Percentiles rank a stretch among this genome's conserved stretches.
These are phyloP conservation scores for Rhizoctonia solani DNA, from an alignment of 1,284 basidiomycete genomes.

Conservation along the genomic window DNA sequence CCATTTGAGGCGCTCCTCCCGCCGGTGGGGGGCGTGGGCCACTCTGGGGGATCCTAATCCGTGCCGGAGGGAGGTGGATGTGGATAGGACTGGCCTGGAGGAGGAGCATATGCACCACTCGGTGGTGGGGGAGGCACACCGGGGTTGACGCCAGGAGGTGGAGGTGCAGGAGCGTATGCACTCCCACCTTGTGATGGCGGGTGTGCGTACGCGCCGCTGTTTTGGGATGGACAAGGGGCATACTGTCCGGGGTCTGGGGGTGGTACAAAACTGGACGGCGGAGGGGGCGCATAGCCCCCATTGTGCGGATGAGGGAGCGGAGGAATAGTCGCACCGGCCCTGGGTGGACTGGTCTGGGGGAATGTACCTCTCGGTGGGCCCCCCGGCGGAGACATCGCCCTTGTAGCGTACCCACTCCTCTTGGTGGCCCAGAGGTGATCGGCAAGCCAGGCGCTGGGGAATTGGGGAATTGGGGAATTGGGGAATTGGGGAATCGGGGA, in stretches of 20 bases:
- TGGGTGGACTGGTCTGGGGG: constrained; percentile 40
- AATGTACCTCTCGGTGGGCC: constrained; percentile 40
- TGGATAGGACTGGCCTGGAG: constrained; percentile 39
- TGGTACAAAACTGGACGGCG: constrained; percentile 35
- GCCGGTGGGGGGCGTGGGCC: constrained; percentile 42
- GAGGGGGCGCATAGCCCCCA: constrained; percentile 45
- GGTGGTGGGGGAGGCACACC: constrained; percentile 43
- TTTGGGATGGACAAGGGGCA: constrained; percentile 39
- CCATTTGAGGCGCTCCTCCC: constrained; percentile 45
- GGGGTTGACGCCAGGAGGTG: constrained; percentile 50
- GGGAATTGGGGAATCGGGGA: too few species aligned
- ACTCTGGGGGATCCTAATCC: constrained; percentile 32
- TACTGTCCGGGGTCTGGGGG: constrained; percentile 23
- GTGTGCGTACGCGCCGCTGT: constrained; percentile 42
- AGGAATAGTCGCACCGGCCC: constrained; percentile 13
- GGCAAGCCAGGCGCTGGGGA: constrained; percentile 53
- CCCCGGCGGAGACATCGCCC: constrained; percentile 46
- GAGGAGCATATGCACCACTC: constrained; percentile 45
- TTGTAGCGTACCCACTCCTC: constrained; percentile 37
- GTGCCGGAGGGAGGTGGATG: constrained; percentile 30
- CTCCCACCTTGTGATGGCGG: constrained; percentile 47
- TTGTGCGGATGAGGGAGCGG: constrained; percentile 37
- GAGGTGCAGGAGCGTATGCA: constrained; percentile 49
- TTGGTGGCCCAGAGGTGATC: constrained; percentile 42
- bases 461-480: too few species aligned